Percentiles rank a stretch among this genome's conserved stretches.
Evolutionary conservation across 345 rosid genomes (phyloP).

Genomic region (Brassica rapa): DNA sequence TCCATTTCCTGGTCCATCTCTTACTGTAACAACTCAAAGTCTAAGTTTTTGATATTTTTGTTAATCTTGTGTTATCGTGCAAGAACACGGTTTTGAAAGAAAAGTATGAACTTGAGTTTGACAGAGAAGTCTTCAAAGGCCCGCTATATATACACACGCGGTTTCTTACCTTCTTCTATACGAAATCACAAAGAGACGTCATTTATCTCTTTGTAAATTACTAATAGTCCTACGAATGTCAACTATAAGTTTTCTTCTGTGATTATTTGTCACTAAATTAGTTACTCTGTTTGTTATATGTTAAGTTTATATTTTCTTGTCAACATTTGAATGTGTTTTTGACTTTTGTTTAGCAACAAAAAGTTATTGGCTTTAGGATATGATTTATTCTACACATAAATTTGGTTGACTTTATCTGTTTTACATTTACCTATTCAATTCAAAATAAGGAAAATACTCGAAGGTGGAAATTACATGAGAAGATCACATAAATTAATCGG

Average conservation of each 20-base stretch:
- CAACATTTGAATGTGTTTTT: not conserved
- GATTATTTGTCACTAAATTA: not conserved
- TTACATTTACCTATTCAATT: not conserved
- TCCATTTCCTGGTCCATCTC: constrained; percentile 46
- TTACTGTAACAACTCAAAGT: not conserved
- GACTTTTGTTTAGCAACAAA: not conserved
- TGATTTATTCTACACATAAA: not conserved
- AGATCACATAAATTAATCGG: not conserved
- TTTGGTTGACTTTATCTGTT: not conserved
- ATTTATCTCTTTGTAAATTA: not conserved
- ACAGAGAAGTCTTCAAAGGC: constrained; percentile 7
- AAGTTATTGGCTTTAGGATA: not conserved
- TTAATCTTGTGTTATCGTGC: not conserved
- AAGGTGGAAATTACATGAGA: constrained; percentile 20
- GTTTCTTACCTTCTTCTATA: not conserved
- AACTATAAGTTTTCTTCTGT: not conserved
- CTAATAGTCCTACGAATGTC: not conserved
- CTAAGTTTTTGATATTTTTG: not conserved
- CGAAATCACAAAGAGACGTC: not conserved
- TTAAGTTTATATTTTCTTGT: not conserved
- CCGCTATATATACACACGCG: constrained; percentile 12
- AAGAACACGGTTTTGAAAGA: constrained; percentile 13
- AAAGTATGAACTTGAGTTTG: constrained; percentile 16
- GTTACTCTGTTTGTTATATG: not conserved
- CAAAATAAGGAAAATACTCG: not conserved